Evolutionary conservation across 352 stramenopile species (phyloP).

Genomic region (Globisporangium heterothallicum): DNA sequence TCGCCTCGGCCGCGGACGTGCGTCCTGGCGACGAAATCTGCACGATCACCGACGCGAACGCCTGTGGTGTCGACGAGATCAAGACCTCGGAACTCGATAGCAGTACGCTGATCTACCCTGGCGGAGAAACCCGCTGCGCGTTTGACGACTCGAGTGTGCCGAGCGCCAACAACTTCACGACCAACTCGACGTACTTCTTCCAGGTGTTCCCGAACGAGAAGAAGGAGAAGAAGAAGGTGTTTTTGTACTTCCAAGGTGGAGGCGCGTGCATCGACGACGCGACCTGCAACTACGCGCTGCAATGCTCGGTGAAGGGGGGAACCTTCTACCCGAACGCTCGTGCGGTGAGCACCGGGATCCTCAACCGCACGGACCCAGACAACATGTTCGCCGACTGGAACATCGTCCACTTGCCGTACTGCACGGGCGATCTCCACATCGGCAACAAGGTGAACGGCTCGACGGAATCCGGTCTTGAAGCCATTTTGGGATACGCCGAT

Average conservation of each 20-base stretch:
- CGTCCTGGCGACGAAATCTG: conserved; percentile 50
- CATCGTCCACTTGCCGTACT: conserved; percentile 72
- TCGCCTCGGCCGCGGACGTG: conserved; percentile 14
- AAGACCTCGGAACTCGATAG: conserved; percentile 35
- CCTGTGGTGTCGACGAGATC: conserved; percentile 47
- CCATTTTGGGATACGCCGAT: conserved; percentile 28
- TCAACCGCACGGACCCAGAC: conserved; percentile 53
- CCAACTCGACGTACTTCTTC: conserved; percentile 67
- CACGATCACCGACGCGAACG: conserved; percentile 39
- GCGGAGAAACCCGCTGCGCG: conserved; percentile 43
- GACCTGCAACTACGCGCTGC: conserved; percentile 60
- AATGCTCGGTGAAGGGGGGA: conserved; percentile 39
- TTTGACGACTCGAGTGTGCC: conserved; percentile 46
- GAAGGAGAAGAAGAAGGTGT: conserved; percentile 53
- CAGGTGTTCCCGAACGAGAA: conserved; percentile 56
- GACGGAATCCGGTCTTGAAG: conserved; percentile 27
- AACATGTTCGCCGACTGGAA: conserved; percentile 78
- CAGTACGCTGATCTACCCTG: conserved; percentile 53
- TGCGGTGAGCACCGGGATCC: conserved; percentile 41
- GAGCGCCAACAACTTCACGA: conserved; percentile 32
- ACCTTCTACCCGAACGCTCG: conserved; percentile 51
- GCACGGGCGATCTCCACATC: conserved; percentile 66
- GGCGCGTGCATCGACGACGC: conserved; percentile 58
- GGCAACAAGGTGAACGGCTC: conserved; percentile 28
- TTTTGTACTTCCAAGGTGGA: conserved; percentile 70